Base-by-base conservation (phyloP, 306 rosid genomes). In the Cucurbita ficifolia region DNA sequence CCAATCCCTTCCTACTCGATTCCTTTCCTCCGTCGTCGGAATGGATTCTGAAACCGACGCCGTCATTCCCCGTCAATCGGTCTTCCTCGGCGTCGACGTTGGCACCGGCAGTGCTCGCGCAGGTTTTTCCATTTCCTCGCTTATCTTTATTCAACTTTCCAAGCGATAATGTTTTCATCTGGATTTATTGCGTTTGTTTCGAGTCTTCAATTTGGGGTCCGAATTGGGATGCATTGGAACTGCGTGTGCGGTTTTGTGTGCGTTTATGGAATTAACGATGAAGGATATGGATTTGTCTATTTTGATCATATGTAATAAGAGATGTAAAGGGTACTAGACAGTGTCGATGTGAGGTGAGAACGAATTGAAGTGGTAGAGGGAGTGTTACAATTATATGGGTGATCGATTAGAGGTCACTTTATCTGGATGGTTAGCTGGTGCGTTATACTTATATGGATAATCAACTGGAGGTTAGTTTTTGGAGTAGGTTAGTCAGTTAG, bases 101-200 rank as follows among this genome's bases (percentile, higher is more conserved):
- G 97, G 98, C 79, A 94, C 96, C 50, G 97, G 94, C 75, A 94
- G 96, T 79, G 97, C 98, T 46, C 96, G 96, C 21, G 98, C 98
- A 73, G 98, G 98, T 92, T 14, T 45, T 24, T 11, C 39, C 12
- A 17, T 61, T 33, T 22, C 29, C 18, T 45, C 1, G 6, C 21
- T 68, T 7, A 7, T 21, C 19, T 43, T 43, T 18, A 0, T 65
- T 21, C 43, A 4, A 55, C 10, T 51, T 55, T 0, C 36, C 17
- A 10, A 24, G 56, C 24, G 6, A 8, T 14, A 69, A 56, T 69
- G 5, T 43, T 11, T 40, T 5, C 24, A 0, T 64, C 19, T 61
- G 74, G 40, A 49, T 69, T 3, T 40, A 38, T 56, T 51, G 57
- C 40, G 76, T 35, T 52, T 65, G 29, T 68, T 29, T 68, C 49